Evolutionary conservation across 2,329 filamentous ascomycete species (phyloP).

Genomic region (Hyphodiscus sp.): DNA sequence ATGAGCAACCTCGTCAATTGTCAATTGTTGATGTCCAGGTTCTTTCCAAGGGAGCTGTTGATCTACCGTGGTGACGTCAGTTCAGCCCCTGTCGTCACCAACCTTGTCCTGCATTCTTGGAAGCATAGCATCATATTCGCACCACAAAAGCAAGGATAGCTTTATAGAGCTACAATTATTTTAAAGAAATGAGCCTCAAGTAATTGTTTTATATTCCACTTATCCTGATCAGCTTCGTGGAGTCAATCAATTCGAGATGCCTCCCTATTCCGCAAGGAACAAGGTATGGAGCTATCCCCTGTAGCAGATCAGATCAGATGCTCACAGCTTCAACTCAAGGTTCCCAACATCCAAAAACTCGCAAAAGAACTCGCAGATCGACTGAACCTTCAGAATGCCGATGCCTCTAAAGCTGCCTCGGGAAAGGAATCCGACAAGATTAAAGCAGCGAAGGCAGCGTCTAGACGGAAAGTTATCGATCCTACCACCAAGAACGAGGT

Average conservation of each 20-base stretch:
- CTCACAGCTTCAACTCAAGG: conserved; percentile 1
- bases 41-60: too few relatives aligned
- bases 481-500: conserved; percentile 19
- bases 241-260: conserved; percentile 3
- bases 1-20: too few relatives aligned
- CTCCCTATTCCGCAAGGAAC: conserved; percentile 18
- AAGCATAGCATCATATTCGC: too few relatives aligned
- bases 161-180: too few relatives aligned
- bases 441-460: conserved; percentile 15
- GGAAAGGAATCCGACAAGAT: conserved; percentile 18
- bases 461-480: conserved; percentile 11
- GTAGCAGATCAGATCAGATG: too few relatives aligned
- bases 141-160: too few relatives aligned
- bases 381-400: conserved; percentile 15
- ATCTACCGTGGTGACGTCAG: too few relatives aligned
- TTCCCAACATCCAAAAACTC: conserved; percentile 19
- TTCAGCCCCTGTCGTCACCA: too few relatives aligned
- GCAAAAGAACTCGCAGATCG: conserved; percentile 16
- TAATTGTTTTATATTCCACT: too few relatives aligned
- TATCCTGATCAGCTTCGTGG: background rate
- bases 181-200: too few relatives aligned
- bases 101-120: too few relatives aligned
- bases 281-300: conserved; percentile 6
- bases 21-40: too few relatives aligned
- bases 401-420: conserved; percentile 17